Evolutionary conservation across 208 protist species (phyloP), one percentile per base, ranked within the genome.

Genomic region (Leishmania aethiopica): DNA sequence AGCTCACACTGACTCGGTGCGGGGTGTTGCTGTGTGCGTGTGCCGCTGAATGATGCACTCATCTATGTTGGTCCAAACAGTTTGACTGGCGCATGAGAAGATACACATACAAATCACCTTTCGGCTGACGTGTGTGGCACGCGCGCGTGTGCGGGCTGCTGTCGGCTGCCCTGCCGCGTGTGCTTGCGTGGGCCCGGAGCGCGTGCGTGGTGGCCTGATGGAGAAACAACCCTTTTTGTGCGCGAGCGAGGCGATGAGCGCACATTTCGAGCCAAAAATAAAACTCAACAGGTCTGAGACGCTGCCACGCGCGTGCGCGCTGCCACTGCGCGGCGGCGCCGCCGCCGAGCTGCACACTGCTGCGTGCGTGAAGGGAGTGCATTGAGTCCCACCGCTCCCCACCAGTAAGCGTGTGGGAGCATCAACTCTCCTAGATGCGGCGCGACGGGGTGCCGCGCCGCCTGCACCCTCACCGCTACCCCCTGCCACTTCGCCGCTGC

Each of bases 231-330:
- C n/a, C n/a, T 42, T 35, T 17, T 66, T 45, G 80, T 79, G 80
- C 80, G 80, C 72, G 80, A 78, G 80, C 73, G 74, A 83, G n/a
- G 80, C 80, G 0, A 79, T 83, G 80, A 83, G 80, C 80, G 80
- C 80, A 79, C 80, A 45, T 69, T 79, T 83, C 51, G 72, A 83
- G 80, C 80, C 80, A 83, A 83, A 83, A 17, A 57, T 7, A 79
- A 83, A 83, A 83, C 80, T 83, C 80, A 83, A 78, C 72, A 79
- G 80, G 80, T 83, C 80, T 83, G 80, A 83, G 60, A 45, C 51
- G 47, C 78, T 51, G 49, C 78, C 66, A 28, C 37, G n/a, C n/a
- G n/a, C n/a, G n/a, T n/a, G n/a, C n/a, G n/a, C n/a, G n/a, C n/a
- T n/a, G n/a, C n/a, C n/a, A n/a, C n/a, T 40, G 37, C 37, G 37